These are phyloP conservation scores for Phyllosticta capitalensis DNA, from an alignment of 2,329 filamentous ascomycete genomes.

Conservation along the genomic window DNA sequence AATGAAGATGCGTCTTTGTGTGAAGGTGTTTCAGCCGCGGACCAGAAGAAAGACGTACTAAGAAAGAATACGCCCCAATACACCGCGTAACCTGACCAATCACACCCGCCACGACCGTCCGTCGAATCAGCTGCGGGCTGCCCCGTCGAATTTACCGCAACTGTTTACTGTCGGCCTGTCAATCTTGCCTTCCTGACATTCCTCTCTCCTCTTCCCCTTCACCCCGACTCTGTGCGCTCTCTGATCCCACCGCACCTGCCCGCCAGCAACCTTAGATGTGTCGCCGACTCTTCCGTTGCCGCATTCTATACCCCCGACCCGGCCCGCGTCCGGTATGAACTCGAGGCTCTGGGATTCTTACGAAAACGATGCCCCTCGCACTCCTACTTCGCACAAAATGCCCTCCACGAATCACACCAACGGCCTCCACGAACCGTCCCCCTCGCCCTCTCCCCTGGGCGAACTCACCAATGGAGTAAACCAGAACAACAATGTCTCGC, in stretches of 20 bases:
- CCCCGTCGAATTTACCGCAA: slow-evolving; percentile 2
- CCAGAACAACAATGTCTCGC: slow-evolving; percentile 1
- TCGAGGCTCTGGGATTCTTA: slow-evolving; percentile 5
- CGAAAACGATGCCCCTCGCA: slow-evolving; percentile 6
- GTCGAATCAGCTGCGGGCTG: neutral
- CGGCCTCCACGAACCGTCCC: slow-evolving; percentile 7
- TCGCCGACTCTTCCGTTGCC: slow-evolving; percentile 4
- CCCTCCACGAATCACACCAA: slow-evolving; percentile 5
- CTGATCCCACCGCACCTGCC: slow-evolving; percentile 1
- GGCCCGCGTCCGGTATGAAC: slow-evolving; percentile 8
- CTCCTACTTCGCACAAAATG: slow-evolving; percentile 7
- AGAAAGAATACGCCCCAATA: neutral
- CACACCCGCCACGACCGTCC: too few species aligned
- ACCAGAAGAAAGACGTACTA: neutral
- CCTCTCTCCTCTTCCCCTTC: neutral
- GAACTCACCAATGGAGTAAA: neutral
- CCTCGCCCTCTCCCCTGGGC: slow-evolving; percentile 3
- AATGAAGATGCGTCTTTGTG: neutral
- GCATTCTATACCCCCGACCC: neutral
- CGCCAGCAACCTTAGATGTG: slow-evolving; percentile 5
- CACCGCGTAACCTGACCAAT: too few species aligned
- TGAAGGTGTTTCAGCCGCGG: neutral
- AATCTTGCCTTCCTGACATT: slow-evolving; percentile 9
- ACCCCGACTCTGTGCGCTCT: neutral
- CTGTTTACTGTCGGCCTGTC: neutral